Conservation (phyloP, 345 rosid species). For the Populus tremula region DNA sequence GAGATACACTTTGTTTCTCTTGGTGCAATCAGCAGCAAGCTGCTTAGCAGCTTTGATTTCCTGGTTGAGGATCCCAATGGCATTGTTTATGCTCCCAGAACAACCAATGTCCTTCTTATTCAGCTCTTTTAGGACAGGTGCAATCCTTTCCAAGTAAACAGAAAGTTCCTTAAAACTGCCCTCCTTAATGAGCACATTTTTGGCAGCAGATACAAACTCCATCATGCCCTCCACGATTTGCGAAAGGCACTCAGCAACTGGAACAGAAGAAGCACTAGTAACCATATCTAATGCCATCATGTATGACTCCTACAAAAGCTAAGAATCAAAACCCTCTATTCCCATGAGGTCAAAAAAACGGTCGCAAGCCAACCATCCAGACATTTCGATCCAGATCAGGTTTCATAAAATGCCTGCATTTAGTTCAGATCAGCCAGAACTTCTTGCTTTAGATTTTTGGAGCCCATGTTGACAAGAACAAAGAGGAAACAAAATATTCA, state of each 20-base stretch:
- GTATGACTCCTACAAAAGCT: conserved; percentile 11
- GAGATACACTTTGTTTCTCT: conserved; percentile 61
- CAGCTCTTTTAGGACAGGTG: conserved; percentile 54
- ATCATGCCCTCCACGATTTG: conserved; percentile 41
- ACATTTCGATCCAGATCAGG: conserved; percentile 11
- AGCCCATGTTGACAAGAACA: not conserved
- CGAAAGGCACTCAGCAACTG: conserved; percentile 46
- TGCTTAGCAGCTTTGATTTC: conserved; percentile 50
- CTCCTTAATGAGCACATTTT: conserved; percentile 46
- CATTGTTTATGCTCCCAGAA: conserved; percentile 45
- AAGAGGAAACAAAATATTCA: not conserved
- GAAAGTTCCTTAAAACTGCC: conserved; percentile 54
- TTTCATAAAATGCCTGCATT: conserved; percentile 11
- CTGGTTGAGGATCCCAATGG: conserved; percentile 48
- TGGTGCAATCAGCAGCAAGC: conserved; percentile 43
- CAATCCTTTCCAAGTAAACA: conserved; percentile 44
- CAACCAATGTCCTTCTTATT: conserved; percentile 27
- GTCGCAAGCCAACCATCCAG: not conserved
- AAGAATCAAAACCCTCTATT: conserved; percentile 13
- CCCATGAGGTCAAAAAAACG: conserved; percentile 9
- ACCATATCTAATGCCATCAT: conserved; percentile 44
- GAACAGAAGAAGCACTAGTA: conserved; percentile 31
- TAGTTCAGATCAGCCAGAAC: conserved; percentile 5
- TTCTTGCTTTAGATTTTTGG: not conserved
- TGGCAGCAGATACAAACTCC: conserved; percentile 37